Base-by-base conservation (phyloP, 2,329 filamentous ascomycete genomes). In the Colletotrichum acutatum region DNA sequence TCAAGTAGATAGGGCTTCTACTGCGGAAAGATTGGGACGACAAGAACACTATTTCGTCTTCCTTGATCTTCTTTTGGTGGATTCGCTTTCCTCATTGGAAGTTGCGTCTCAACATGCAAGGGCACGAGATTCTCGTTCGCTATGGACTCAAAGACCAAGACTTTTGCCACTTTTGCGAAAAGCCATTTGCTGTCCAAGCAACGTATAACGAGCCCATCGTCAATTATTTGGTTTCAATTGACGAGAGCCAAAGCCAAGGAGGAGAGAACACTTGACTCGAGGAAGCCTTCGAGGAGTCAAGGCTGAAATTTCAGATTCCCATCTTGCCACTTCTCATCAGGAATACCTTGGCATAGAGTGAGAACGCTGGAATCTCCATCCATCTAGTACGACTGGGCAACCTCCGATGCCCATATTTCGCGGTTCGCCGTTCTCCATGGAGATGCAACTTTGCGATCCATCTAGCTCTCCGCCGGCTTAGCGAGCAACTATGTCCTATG, bases 361-460 rank as follows among this genome's bases (percentile, higher is more conserved):
- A 34, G 11, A 34, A 34, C 42, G 16, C 42, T n/a, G 3, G 2
- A 9, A 4, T 49, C n/a, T n/a, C 19, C 2, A n/a, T 11, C 4
- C 4, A 34, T 12, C 3, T 11, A 12, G 32, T 5, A n/a, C 3
- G 19, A 26, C 37, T 30, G 28, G 14, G 24, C 59, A 42, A 16
- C 42, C 14, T 22, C 42, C 19, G 42, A 49, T 49, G n/a, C 60
- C n/a, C 46, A 49, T 63, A 56, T 52, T 68, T 52, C 59, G 59
- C 58, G 46, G 49, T 34, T 54, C 46, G 19, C 14, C 34, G 11
- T 68, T 68, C 66, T 62, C 66, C 59, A 68, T 68, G 59, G 59
- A 63, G 49, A 68, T 63, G 66, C 58, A 24, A 11, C 19, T 59
- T 3, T 16, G 32, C 11, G 42, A 6, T n/a, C 26, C 22, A 24